Base-by-base conservation (phyloP, 306 rosid genomes). In the Pyrus bretschneideri region DNA sequence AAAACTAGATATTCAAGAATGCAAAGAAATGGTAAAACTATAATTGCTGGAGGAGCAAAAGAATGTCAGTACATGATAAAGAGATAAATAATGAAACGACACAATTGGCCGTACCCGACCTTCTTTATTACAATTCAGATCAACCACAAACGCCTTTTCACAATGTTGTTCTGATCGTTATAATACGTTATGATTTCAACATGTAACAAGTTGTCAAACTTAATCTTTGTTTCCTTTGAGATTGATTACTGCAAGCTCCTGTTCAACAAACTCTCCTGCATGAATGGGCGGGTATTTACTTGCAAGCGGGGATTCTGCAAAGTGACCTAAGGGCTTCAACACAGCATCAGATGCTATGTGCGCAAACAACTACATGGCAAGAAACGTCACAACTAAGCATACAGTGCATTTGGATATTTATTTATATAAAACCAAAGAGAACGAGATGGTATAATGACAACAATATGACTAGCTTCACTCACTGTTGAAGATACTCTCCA, bases 401-500 rank as follows among this genome's bases (percentile, higher is more conserved):
- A 67, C 72, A 67, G 63, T 42, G 11, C 61, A 33, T 23, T 25
- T 9, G n/a, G 11, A 75, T 35, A 66, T 67, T 75, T 71, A 70
- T 27, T n/a, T 31, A 15, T 18, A 17, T 14, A 73, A 62, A 60
- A 52, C 44, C 22, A 10, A 42, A 0, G 17, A 58, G 30, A 63
- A 11, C 25, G 21, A 40, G 29, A 51, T 9, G 3, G n/a, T 54
- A 75, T 62, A 30, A 45, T 11, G 40, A 49, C 19, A 27, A 64
- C 21, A 33, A 63, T 21, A 64, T 22, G 63, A 42, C 23, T 64
- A 64, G 71, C 23, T 62, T 71, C 70, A 88, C 97, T 86, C 73
- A 95, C 99, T 38, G 97, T 95, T 29, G 99, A 95, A 66, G 97
- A 95, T 69, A 95, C 95, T 85, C 97, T 88, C 99, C 99, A 92